These are phyloP conservation scores for Tuber aestivum DNA, from an alignment of 495 filamentous ascomycete species.

Conservation along the genomic window DNA sequence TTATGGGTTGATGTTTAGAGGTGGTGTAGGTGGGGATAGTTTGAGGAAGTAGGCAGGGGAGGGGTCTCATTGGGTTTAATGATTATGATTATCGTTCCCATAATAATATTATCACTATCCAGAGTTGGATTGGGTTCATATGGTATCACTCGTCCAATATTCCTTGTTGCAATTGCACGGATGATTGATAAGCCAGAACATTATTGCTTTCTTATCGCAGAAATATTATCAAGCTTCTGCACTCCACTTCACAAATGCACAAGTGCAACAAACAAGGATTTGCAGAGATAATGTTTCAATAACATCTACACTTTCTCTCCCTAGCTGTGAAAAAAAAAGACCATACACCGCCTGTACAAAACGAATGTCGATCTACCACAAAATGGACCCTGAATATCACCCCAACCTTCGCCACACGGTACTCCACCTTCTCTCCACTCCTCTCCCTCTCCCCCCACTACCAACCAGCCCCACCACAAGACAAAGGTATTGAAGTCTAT, in stretches of 20 bases:
- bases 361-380: not conserved
- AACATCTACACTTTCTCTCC: not conserved
- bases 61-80: too few species aligned
- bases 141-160: too few species aligned
- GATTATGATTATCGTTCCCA: too few species aligned
- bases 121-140: too few species aligned
- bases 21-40: too few species aligned
- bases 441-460: not conserved
- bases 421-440: not conserved
- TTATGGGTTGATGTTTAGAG: too few species aligned
- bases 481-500: not conserved
- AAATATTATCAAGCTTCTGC: too few species aligned
- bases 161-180: too few species aligned
- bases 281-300: not conserved
- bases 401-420: not conserved
- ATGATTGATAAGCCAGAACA: too few species aligned
- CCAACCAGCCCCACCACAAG: not conserved
- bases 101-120: too few species aligned
- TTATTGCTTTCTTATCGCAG: not conserved
- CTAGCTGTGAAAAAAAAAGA: not conserved
- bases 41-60: too few species aligned
- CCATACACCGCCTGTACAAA: not conserved
- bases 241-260: too few species aligned
- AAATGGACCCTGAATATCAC: not conserved
- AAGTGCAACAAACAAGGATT: not conserved